These are phyloP conservation scores for Lichtheimia ornata DNA, from an alignment of 371 early-diverging fungal genomes.

Conservation along the genomic window DNA sequence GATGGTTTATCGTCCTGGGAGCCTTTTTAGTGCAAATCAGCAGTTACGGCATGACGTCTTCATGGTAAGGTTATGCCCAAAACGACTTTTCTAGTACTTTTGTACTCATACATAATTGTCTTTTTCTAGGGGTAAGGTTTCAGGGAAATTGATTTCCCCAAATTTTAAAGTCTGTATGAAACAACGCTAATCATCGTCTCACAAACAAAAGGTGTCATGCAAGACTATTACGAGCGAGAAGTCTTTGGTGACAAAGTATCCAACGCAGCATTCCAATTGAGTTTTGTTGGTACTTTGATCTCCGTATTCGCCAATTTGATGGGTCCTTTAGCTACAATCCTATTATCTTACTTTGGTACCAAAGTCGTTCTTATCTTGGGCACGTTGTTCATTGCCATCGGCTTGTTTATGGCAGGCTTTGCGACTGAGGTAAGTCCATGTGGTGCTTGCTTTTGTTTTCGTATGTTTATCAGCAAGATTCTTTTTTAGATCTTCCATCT, in stretches of 20 bases:
- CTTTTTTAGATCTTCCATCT: conserved; percentile 54
- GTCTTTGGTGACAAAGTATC: conserved; percentile 16
- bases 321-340: conserved; percentile 29
- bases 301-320: conserved; percentile 35
- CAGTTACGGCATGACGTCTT: conserved; percentile 43
- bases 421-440: conserved; percentile 12
- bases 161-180: too few species aligned
- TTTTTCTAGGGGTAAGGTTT: neutral
- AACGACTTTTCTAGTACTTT: neutral
- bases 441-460: too few species aligned
- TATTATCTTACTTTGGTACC: conserved; percentile 18
- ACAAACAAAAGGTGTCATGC: conserved; percentile 29
- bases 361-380: conserved; percentile 28
- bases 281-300: conserved; percentile 36
- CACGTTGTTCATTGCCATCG: conserved; percentile 21
- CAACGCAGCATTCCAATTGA: conserved; percentile 15
- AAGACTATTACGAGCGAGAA: conserved; percentile 25
- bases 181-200: too few species aligned
- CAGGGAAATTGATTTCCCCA: neutral
- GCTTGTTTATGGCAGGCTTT: conserved; percentile 35
- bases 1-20: conserved; percentile 55
- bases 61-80: conserved; percentile 19
- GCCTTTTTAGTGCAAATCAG: conserved; percentile 56
- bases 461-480: too few species aligned
- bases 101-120: neutral